Base-by-base conservation (phyloP, 2,329 filamentous ascomycete genomes). In the Diaporthe sp. region DNA sequence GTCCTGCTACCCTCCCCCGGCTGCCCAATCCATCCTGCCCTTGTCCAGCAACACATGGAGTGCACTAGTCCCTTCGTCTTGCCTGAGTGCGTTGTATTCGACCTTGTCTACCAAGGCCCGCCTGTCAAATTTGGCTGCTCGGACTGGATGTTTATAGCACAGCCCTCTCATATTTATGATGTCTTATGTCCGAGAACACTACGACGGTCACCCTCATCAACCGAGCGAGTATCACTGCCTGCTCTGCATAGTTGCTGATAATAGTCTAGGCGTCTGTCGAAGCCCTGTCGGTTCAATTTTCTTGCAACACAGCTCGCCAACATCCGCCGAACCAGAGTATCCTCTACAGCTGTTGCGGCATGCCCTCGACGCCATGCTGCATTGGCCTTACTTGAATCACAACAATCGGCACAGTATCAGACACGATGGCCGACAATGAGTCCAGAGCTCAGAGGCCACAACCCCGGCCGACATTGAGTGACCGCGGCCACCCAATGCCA, bases 401-500 rank as follows among this genome's bases (percentile, higher is more conserved):
- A 59, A 53, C 22, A 25, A 34, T 44, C 65, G 61, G 44, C 57
- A 71, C 37, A 37, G 34, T 79, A 76, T 25, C 55, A 42, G 49
- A 17, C 61, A 59, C 19, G 9, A 85, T 85, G 86, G 78, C 81
- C 74, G 78, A 81, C 71, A 78, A 77, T 34, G 77, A 79, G 65
- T 61, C 42, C 17, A 79, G 70, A 55, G 76, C 80, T 9, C 79
- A 79, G 34, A 79, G 75, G 76, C 79, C 76, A 57, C 81, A 80
- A 68, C 79, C 72, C 53, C 76, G 79, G 25, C 75, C 80, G 76
- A 73, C 70, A 65, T 8, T 44, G 22, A 78, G 67, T 78, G 71
- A 67, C 31, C 81, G 74, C 57, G 84, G 85, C 19, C 86, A 88
- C 55, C 84, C 85, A 49, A 81, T 87, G 19, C 86, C 87, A 9